These are phyloP conservation scores for Candida sp. DNA, from an alignment of 1,139 yeast genomes.

Conservation along the genomic window DNA sequence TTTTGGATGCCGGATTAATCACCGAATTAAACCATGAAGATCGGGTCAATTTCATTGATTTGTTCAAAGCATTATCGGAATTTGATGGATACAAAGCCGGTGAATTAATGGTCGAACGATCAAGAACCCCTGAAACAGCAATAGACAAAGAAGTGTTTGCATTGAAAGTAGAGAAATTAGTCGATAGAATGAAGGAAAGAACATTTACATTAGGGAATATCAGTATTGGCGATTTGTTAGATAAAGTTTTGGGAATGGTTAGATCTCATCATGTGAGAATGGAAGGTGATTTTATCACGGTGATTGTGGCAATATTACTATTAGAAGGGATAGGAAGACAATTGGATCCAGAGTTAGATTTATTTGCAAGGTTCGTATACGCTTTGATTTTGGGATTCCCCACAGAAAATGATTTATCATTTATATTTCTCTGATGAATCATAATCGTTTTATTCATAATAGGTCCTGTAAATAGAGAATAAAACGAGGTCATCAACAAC, in stretches of 20 bases:
- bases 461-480: constrained; percentile 3
- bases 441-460: constrained; percentile 6
- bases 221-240: constrained; percentile 86
- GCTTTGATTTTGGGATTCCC: constrained; percentile 59
- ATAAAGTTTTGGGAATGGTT: constrained; percentile 87
- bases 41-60: constrained; percentile 80
- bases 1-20: constrained; percentile 89
- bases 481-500: neutral
- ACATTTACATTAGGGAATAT: constrained; percentile 93
- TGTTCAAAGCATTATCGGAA: constrained; percentile 83
- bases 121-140: constrained; percentile 92
- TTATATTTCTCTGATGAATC: constrained; percentile 7
- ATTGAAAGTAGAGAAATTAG: constrained; percentile 78
- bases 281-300: constrained; percentile 97
- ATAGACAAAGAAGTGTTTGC: constrained; percentile 83
- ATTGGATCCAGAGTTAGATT: constrained; percentile 86
- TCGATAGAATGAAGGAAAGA: constrained; percentile 74
- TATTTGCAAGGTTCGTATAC: constrained; percentile 91
- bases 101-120: constrained; percentile 89
- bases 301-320: constrained; percentile 83
- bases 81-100: constrained; percentile 97
- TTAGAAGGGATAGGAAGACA: constrained; percentile 95
- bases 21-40: constrained; percentile 81
- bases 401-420: constrained; percentile 27
- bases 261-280: constrained; percentile 91